Percentiles rank a stretch among this genome's conserved stretches.
These are phyloP conservation scores for Micromonas pusilla DNA, from an alignment of 139 green algal species.

Conservation along the genomic window DNA sequence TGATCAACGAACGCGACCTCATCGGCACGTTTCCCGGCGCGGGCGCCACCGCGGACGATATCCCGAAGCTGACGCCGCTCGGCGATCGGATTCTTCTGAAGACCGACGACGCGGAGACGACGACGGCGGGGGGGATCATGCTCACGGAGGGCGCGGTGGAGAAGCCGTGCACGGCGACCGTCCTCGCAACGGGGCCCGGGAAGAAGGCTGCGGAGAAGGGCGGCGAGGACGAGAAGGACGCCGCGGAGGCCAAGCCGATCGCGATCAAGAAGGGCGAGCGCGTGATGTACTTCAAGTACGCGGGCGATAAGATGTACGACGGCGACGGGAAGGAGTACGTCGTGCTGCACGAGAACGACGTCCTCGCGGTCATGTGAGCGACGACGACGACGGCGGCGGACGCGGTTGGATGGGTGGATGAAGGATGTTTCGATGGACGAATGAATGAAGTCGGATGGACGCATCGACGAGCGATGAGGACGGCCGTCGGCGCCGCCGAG, in stretches of 20 bases:
- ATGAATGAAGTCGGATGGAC: no score
- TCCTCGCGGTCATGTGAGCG: slow-evolving; percentile 64
- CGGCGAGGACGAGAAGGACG: slow-evolving; percentile 52
- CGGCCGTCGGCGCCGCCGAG: no score
- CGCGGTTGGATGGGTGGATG: no score
- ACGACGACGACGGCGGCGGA: no score
- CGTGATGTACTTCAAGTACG: slow-evolving; percentile 88
- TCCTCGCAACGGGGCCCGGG: slow-evolving; percentile 61
- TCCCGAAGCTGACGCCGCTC: slow-evolving; percentile 75
- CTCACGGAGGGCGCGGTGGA: slow-evolving; percentile 82
- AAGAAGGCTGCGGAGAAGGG: slow-evolving; percentile 58
- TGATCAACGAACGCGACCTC: slow-evolving; percentile 82
- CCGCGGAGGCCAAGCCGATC: slow-evolving; percentile 37
- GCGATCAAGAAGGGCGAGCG: slow-evolving; percentile 46
- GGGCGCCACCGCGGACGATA: slow-evolving; percentile 69
- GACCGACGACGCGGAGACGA: slow-evolving; percentile 58
- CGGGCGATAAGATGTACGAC: slow-evolving; percentile 84
- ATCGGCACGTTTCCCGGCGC: slow-evolving; percentile 73
- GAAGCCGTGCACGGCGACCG: slow-evolving; percentile 59
- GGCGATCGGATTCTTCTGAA: slow-evolving; percentile 77
- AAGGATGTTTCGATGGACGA: no score
- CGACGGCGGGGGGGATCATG: slow-evolving; percentile 84
- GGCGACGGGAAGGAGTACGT: slow-evolving; percentile 68
- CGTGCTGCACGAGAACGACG: slow-evolving; percentile 77
- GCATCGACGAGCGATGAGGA: no score